Evolutionary conservation across 495 filamentous ascomycete genomes (phyloP).

Genomic region (Penicillium atrosanguineum): DNA sequence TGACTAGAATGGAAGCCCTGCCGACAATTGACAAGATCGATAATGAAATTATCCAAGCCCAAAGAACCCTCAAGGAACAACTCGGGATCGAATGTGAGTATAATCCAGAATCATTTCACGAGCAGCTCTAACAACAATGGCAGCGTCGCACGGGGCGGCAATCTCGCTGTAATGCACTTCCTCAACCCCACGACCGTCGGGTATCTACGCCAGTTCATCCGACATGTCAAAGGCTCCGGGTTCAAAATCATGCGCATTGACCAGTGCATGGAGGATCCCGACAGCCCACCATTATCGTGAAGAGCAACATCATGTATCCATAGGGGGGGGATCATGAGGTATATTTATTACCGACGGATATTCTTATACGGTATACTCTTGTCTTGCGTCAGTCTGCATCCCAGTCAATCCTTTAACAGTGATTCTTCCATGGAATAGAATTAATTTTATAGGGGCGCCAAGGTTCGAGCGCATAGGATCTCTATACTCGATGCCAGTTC

Average conservation of each 20-base stretch:
- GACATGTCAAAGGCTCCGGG: slow-evolving; percentile 62
- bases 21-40: slow-evolving; percentile 58
- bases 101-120: too few species aligned
- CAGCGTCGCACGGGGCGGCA: slow-evolving; percentile 63
- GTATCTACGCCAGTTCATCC: slow-evolving; percentile 68
- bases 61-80: slow-evolving; percentile 51
- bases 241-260: slow-evolving; percentile 75
- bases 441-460: not conserved
- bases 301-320: not conserved
- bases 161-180: slow-evolving; percentile 78
- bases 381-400: not conserved
- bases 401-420: not conserved
- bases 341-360: not conserved
- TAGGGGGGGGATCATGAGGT: not conserved
- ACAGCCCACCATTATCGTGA: slow-evolving; percentile 53
- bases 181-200: slow-evolving; percentile 64
- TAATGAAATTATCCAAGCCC: slow-evolving; percentile 64
- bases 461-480: not conserved
- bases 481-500: not conserved
- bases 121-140: slow-evolving; percentile 34
- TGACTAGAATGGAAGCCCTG: slow-evolving; percentile 60
- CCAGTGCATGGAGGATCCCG: slow-evolving; percentile 72
- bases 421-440: not conserved
- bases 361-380: slow-evolving; percentile 8
- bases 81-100: slow-evolving; percentile 46